Evolutionary conservation across 345 rosid genomes (phyloP), one percentile per base, ranked within the genome.

Genomic region (Corchorus olitorius): DNA sequence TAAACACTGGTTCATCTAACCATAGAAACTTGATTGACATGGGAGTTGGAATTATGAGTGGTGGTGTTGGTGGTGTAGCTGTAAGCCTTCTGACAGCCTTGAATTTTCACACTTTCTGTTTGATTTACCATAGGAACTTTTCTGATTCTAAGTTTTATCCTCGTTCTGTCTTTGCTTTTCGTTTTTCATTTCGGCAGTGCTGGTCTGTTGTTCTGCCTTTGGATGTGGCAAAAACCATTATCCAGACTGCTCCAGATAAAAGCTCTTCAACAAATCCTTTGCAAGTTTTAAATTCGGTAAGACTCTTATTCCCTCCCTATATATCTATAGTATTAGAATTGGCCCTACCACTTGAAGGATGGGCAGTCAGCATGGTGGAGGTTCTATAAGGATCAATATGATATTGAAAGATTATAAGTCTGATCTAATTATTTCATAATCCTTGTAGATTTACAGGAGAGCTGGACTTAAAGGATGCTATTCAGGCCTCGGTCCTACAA

Each of bases 41-140:
- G 89, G 97, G 95, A 76, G 83, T 94, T 68, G 98, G 98, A 71
- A 86, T 94, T 50, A 50, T 89, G 72, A 90, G 85, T 41, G 98
- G 99, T 77, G 98, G 98, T 59, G 92, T 96, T 72, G 93, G 95
- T 72, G 98, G 99, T 73, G 87, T 96, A 58, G 97, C 97, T 78
- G 99, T 96, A 90, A 89, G 97, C 65, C 41, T 66, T 63, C 66
- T 46, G 19, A 79, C 33, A 75, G 2, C 65, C 80, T 77, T 79
- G 33, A 5, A 70, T 56, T 48, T 48, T 49, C 0, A 1, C 10
- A 16, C 10, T 73, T 68, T 76, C 22, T 43, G 5, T n/a, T 65
- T 27, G 52, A 65, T 68, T 55, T 70, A 55, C 68, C 39, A 5
- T 49, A 66, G 12, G 15, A 15, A 34, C 35, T 35, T 43, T 52